Percentiles rank a stretch among this genome's conserved stretches.
These are phyloP conservation scores for Dactylorhiza incarnata DNA, from an alignment of 106 monocot species.

Conservation along the genomic window DNA sequence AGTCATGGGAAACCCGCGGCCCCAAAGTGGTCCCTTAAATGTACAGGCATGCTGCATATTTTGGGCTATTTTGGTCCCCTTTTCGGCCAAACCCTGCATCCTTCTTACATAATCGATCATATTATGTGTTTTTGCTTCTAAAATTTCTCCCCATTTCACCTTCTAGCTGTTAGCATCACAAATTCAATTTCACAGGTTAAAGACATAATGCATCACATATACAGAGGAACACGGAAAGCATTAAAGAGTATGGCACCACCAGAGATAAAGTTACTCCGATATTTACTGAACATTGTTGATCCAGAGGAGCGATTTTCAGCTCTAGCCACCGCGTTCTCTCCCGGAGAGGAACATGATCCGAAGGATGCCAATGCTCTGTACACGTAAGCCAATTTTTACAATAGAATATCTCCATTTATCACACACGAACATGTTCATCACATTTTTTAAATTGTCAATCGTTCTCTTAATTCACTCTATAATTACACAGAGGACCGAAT, in stretches of 20 bases:
- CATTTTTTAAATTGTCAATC: not conserved
- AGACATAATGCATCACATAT: slow-evolving; percentile 88
- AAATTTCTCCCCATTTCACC: not conserved
- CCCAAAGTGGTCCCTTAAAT: not conserved
- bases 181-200: slow-evolving; percentile 53
- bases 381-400: slow-evolving; percentile 47
- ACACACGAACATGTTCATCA: no score
- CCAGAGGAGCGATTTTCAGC: slow-evolving; percentile 88
- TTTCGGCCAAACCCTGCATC: not conserved
- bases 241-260: slow-evolving; percentile 66
- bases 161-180: not conserved
- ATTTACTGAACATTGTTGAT: slow-evolving; percentile 83
- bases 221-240: slow-evolving; percentile 63
- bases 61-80: not conserved
- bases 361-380: slow-evolving; percentile 56
- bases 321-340: slow-evolving; percentile 84
- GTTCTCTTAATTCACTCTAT: not conserved
- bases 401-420: not conserved
- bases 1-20: no score
- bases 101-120: not conserved
- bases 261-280: slow-evolving; percentile 84
- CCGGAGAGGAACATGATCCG: slow-evolving; percentile 52
- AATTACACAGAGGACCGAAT: not conserved
- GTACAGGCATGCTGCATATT: not conserved
- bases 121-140: not conserved